A percentile compares a stretch with the other conserved stretches of the same genome.
These are phyloP conservation scores for Dentipellis fragilis DNA, from an alignment of 768 basidiomycete genomes.

Conservation along the genomic window DNA sequence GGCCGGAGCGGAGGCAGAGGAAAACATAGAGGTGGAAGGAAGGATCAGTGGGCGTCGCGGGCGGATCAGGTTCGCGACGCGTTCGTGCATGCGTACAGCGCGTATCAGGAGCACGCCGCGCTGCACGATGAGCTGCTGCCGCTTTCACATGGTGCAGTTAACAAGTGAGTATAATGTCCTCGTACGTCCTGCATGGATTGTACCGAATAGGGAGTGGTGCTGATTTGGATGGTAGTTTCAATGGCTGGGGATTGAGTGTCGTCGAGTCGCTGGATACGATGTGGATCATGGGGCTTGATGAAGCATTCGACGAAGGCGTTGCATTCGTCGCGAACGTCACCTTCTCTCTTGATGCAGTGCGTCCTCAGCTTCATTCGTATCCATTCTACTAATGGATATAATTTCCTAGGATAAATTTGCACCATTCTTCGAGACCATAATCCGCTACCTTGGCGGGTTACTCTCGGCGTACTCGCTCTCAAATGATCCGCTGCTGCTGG, in stretches of 20 bases:
- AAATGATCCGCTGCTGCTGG: slow-evolving; percentile 46
- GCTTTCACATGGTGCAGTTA: slow-evolving; percentile 32
- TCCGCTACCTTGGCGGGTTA: slow-evolving; percentile 87
- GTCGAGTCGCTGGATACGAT: slow-evolving; percentile 83
- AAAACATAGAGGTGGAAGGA: not conserved
- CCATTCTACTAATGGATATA: not conserved
- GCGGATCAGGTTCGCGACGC: slow-evolving; percentile 50
- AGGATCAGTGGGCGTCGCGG: slow-evolving; percentile 35
- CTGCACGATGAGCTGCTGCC: slow-evolving; percentile 58
- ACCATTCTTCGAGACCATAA: slow-evolving; percentile 54
- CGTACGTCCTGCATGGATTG: not conserved
- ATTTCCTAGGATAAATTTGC: not conserved
- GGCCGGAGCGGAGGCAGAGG: not conserved
- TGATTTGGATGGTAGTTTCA: slow-evolving; percentile 37
- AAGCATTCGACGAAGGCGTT: slow-evolving; percentile 59
- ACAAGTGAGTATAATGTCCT: slow-evolving; percentile 26
- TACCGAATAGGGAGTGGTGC: not conserved
- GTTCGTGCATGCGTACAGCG: slow-evolving; percentile 59
- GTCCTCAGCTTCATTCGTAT: not conserved
- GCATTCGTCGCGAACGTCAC: slow-evolving; percentile 39
- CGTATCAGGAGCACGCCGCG: slow-evolving; percentile 51
- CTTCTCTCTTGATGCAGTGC: slow-evolving; percentile 29
- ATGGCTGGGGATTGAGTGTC: slow-evolving; percentile 69
- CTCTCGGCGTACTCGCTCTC: slow-evolving; percentile 75
- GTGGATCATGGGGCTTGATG: slow-evolving; percentile 62